Evolutionary conservation across 805 yeast genomes (phyloP).

Genomic region (Schwanniomyces vanrijiae): DNA sequence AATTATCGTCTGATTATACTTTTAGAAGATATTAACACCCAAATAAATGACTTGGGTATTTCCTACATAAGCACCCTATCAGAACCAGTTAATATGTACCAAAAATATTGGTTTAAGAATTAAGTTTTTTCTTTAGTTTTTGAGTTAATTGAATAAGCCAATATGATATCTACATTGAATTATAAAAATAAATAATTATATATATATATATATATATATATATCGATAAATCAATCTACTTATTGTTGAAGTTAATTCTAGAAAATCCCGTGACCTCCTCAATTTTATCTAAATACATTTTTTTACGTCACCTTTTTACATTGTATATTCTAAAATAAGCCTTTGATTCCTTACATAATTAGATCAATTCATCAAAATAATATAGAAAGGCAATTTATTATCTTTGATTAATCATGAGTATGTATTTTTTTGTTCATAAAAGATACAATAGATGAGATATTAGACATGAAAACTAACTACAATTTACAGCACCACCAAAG

Average conservation of each 20-base stretch:
- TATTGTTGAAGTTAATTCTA: too few relatives aligned
- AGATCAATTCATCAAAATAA: background rate
- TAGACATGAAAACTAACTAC: conserved; percentile 7
- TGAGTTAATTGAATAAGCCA: conserved; percentile 65
- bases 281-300: background rate
- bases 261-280: background rate
- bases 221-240: too few relatives aligned
- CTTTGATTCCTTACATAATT: background rate
- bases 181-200: conserved; percentile 21
- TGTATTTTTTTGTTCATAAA: conserved; percentile 1
- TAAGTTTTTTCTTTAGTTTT: conserved; percentile 68
- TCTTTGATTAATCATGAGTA: conserved; percentile 11
- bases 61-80: conserved; percentile 56
- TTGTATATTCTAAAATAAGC: background rate
- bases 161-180: conserved; percentile 51
- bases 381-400: background rate
- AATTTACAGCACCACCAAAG: conserved; percentile 37
- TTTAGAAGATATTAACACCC: too few relatives aligned
- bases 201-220: background rate
- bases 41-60: conserved; percentile 45
- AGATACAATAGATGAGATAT: background rate
- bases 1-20: too few relatives aligned
- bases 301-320: background rate
- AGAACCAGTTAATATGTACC: conserved; percentile 78
- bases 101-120: conserved; percentile 75